Evolutionary conservation across 441 rosid genomes (phyloP).

Genomic region (Gossypium trilobum): DNA sequence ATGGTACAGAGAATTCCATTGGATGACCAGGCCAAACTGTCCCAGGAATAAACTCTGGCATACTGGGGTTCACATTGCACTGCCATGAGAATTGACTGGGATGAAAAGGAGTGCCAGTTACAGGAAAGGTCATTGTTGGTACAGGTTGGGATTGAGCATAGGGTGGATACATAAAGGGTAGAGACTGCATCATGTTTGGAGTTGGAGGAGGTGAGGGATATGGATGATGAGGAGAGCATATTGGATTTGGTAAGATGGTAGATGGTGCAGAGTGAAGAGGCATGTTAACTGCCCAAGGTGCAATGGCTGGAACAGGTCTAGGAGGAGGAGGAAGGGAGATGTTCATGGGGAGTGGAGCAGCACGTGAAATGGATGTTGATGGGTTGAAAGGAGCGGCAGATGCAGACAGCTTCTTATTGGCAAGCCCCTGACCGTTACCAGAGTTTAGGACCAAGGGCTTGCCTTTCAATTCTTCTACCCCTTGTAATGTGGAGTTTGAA

Average conservation of each 20-base stretch:
- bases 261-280: conserved; percentile 65
- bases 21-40: conserved; percentile 74
- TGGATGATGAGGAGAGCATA: conserved; percentile 56
- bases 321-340: conserved; percentile 52
- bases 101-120: conserved; percentile 62
- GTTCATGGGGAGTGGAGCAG: conserved; percentile 54
- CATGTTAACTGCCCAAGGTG: conserved; percentile 83
- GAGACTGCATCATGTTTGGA: conserved; percentile 79
- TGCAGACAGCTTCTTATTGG: conserved; percentile 78
- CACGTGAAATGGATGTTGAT: conserved; percentile 50
- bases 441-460: conserved; percentile 32
- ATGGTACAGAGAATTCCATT: conserved; percentile 54
- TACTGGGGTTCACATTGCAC: conserved; percentile 49
- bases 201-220: conserved; percentile 88
- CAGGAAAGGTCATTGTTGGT: conserved; percentile 69
- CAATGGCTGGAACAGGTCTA: conserved; percentile 45
- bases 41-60: conserved; percentile 59
- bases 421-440: conserved; percentile 39
- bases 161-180: conserved; percentile 79
- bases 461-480: conserved; percentile 52
- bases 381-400: conserved; percentile 94
- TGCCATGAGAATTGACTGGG: conserved; percentile 91
- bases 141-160: conserved; percentile 57
- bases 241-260: conserved; percentile 39
- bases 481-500: conserved; percentile 21